Percentiles rank a stretch among this genome's conserved stretches.
Conservation (phyloP, 129 eudicot species). For the Centella asiatica region DNA sequence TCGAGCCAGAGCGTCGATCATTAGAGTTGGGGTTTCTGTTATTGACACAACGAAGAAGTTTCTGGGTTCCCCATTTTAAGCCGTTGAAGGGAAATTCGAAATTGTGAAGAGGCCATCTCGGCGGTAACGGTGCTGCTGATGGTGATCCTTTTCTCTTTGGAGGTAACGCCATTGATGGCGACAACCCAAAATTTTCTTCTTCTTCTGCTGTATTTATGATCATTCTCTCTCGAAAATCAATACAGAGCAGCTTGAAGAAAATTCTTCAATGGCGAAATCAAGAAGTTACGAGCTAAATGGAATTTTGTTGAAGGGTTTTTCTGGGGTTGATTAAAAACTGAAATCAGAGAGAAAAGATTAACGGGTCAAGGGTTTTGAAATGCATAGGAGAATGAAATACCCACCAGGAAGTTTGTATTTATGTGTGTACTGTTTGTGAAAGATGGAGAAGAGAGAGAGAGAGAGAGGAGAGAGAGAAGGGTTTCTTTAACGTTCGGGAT, state of each 20-base stretch:
- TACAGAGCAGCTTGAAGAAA: neutral
- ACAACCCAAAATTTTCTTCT: too few species aligned
- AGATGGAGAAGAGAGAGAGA: neutral
- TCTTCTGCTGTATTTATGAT: neutral
- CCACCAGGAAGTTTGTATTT: constrained; percentile 14
- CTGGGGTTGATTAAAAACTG: neutral
- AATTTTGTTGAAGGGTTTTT: neutral
- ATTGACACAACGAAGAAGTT: constrained; percentile 27
- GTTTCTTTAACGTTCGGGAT: too few species aligned
- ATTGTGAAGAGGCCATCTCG: constrained; percentile 26
- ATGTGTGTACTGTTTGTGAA: too few species aligned
- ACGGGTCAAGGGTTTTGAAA: too few species aligned
- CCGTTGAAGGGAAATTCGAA: constrained; percentile 24
- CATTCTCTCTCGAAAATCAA: neutral
- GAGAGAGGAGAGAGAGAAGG: too few species aligned
- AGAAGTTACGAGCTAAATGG: neutral
- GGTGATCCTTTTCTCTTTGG: constrained; percentile 14
- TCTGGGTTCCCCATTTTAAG: constrained; percentile 28
- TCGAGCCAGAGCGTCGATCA: too few species aligned
- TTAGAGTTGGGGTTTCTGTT: neutral
- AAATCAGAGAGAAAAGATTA: too few species aligned
- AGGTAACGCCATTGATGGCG: constrained; percentile 7
- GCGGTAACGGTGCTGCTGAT: neutral
- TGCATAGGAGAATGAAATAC: too few species aligned
- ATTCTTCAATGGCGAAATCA: too few species aligned